Base-by-base conservation (phyloP, 176 grass and related monocot species). In the Elaeis guineensis region DNA sequence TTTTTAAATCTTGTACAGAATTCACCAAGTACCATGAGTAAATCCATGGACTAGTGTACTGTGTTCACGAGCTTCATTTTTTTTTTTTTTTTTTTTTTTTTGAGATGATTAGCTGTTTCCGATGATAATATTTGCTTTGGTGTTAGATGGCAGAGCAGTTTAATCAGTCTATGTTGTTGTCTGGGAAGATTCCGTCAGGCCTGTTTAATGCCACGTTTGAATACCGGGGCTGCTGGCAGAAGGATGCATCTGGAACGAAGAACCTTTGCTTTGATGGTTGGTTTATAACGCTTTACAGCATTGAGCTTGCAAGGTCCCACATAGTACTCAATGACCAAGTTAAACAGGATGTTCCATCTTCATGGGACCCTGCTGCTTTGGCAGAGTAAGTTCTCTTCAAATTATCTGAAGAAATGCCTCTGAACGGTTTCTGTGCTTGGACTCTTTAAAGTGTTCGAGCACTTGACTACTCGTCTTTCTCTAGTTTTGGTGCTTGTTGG, bases 161-260 rank as follows among this genome's bases (percentile, higher is more conserved):
- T 54, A 95, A 95, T 71, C 86, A 76, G 55, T 56, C 71, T 25
- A 25, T 90, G 30, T 60, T 86, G 3, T 24, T 90, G 54, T 30
- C 76, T 7, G 82, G 80, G 19, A 95, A 86, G 75, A 90, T 90
- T 29, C 90, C 90, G 0, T 86, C 80, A 0, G 90, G 90, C 6
- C n/a, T 70, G 12, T 95, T 95, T 79, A 95, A 95, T 71, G 30
- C 82, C 44, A 81, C 81, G 86, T 95, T 95, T 71, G 80, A 84
- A 70, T 84, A 81, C 59, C 71, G 72, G 44, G 82, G 82, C 16
- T 82, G 83, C 74, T 95, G 90, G 90, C 86, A 81, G 59, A 69
- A 72, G 19, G 90, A 95, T 50, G 80, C 67, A 22, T 79, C 90
- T 3, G 72, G 74, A 25, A 90, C 90, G 0, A 62, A 82, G 49